Evolutionary conservation across 2,329 filamentous ascomycete genomes (phyloP).

Genomic region (Neofusicoccum sp.): DNA sequence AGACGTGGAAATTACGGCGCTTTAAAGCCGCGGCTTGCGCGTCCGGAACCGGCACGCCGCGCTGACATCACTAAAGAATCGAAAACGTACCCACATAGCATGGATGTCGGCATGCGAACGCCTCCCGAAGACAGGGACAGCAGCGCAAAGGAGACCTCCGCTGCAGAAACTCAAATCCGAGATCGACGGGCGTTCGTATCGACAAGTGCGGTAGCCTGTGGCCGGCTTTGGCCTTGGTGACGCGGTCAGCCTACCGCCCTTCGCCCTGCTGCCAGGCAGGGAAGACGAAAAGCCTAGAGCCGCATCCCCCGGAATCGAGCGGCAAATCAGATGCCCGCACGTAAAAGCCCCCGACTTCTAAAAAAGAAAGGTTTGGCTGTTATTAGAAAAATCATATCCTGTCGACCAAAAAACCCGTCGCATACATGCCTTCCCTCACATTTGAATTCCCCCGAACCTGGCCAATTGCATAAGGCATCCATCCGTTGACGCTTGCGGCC

Average conservation of each 20-base stretch:
- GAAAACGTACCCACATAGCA: background rate
- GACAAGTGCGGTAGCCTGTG: background rate
- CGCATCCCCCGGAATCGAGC: background rate
- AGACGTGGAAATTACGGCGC: conserved; percentile 1
- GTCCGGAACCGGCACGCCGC: background rate
- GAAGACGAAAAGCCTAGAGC: background rate
- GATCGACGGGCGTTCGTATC: background rate
- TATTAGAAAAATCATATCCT: background rate
- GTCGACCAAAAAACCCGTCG: background rate
- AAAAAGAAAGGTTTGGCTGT: background rate
- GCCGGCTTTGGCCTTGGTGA: background rate
- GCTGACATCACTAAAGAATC: background rate
- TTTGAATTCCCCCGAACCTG: too few relatives aligned
- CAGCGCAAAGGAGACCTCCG: background rate
- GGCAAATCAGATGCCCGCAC: background rate
- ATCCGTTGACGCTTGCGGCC: too few relatives aligned
- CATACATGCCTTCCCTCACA: background rate
- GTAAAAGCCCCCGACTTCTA: background rate
- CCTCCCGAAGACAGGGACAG: background rate
- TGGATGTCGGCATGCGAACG: background rate
- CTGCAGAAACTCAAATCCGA: background rate
- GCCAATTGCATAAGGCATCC: too few relatives aligned
- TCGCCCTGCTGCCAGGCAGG: background rate
- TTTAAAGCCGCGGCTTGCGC: conserved; percentile 6
- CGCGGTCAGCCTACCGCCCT: background rate